A percentile compares a stretch with the other conserved stretches of the same genome.
phyloP scores from a whole-genome alignment of 2,329 filamentous ascomycete genomes.

The Mycosphaerella sp. region DNA sequence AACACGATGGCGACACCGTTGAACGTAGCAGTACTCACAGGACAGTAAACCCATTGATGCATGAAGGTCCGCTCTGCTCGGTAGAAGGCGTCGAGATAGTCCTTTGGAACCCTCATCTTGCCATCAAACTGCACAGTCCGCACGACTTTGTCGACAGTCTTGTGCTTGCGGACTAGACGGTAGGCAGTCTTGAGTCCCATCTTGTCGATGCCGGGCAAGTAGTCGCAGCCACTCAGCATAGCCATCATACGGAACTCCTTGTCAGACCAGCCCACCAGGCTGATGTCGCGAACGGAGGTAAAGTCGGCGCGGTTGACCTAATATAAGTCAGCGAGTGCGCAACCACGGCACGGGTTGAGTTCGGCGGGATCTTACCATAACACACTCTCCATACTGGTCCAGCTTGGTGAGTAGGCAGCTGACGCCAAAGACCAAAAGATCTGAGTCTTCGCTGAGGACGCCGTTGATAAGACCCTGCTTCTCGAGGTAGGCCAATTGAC shows the following conservation, averaged over 20 bases:
- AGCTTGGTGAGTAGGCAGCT: constrained; percentile 88
- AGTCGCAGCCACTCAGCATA: constrained; percentile 94
- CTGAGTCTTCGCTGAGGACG: constrained; percentile 93
- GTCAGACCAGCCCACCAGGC: constrained; percentile 86
- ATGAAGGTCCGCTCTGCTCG: constrained; percentile 90
- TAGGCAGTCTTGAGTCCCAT: constrained; percentile 93
- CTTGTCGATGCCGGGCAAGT: constrained; percentile 75
- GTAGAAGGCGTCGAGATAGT: constrained; percentile 74
- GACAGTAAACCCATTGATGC: constrained; percentile 92
- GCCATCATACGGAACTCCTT: constrained; percentile 89
- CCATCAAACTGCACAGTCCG: constrained; percentile 83
- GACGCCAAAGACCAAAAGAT: constrained; percentile 90
- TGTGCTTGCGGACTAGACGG: constrained; percentile 82
- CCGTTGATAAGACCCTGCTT: constrained; percentile 74
- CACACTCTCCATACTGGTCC: constrained; percentile 85
- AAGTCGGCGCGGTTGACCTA: constrained; percentile 75
- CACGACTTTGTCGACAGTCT: constrained; percentile 74
- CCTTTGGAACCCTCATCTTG: constrained; percentile 70
- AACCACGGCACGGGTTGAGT: too few species aligned
- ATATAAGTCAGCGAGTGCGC: background rate
- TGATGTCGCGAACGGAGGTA: constrained; percentile 79
- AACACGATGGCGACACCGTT: background rate
- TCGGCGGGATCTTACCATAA: constrained; percentile 53
- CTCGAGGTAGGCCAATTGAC: constrained; percentile 93
- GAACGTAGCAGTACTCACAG: constrained; percentile 32